phyloP scores from a whole-genome alignment of 768 basidiomycete species.

The Mycena rosella region DNA sequence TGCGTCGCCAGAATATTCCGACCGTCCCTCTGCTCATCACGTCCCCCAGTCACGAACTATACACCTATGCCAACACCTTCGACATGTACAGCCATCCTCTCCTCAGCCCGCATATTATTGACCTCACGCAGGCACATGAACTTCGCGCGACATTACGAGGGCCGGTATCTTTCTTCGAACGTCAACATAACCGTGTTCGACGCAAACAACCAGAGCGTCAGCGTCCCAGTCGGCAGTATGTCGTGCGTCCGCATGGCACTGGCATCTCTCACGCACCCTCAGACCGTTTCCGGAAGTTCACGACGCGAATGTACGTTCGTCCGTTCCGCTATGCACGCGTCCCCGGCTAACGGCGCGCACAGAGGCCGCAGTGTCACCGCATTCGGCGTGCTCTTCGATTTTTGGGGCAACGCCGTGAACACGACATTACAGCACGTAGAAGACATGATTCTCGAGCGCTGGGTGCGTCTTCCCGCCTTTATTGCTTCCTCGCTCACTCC shows the following conservation, averaged over 20 bases:
- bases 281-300: slow-evolving; percentile 78
- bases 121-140: slow-evolving; percentile 62
- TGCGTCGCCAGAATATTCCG: slow-evolving; percentile 47
- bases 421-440: slow-evolving; percentile 82
- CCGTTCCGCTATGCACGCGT: neutral
- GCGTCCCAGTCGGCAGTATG: slow-evolving; percentile 52
- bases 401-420: slow-evolving; percentile 75
- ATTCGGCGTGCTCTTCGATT: slow-evolving; percentile 86
- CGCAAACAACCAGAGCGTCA: slow-evolving; percentile 51
- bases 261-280: neutral
- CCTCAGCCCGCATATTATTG: neutral
- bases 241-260: neutral
- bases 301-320: slow-evolving; percentile 71
- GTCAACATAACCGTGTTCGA: slow-evolving; percentile 83
- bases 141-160: slow-evolving; percentile 74
- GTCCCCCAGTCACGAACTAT: slow-evolving; percentile 80
- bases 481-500: neutral
- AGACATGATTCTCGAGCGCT: slow-evolving; percentile 82
- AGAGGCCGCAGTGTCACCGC: slow-evolving; percentile 82
- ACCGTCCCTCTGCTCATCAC: neutral
- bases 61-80: slow-evolving; percentile 72
- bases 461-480: slow-evolving; percentile 60
- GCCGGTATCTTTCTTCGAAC: slow-evolving; percentile 87
- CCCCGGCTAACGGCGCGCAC: neutral
- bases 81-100: slow-evolving; percentile 64